Conservation (phyloP, 2,329 filamentous ascomycete genomes). For the Truncatella angustata region DNA sequence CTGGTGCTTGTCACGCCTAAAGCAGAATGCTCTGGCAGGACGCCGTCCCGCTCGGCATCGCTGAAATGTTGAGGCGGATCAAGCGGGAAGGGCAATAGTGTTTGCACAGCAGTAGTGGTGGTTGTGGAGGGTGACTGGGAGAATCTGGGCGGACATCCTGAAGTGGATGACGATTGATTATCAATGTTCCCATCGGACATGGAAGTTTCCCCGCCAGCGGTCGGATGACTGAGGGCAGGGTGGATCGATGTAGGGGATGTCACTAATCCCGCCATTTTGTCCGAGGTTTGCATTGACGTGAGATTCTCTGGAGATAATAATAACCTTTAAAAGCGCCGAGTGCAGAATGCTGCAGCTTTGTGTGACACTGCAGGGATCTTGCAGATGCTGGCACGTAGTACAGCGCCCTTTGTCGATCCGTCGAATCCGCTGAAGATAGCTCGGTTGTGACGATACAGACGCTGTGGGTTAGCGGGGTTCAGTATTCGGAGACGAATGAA, state of each 20-base stretch:
- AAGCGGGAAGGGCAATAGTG: conserved; percentile 7
- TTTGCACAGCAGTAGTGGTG: conserved; percentile 13
- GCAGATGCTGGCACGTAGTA: not conserved
- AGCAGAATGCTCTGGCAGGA: conserved; percentile 21
- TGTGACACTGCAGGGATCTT: conserved; percentile 1
- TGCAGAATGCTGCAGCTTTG: not conserved
- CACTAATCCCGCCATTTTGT: conserved; percentile 37
- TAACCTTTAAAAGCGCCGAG: conserved; percentile 1
- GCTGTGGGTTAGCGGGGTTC: not conserved
- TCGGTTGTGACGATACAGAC: not conserved
- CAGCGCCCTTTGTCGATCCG: not conserved
- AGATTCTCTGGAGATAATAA: conserved; percentile 10
- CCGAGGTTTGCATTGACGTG: conserved; percentile 16
- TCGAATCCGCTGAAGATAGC: not conserved
- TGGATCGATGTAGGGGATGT: conserved; percentile 49
- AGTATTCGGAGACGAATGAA: not conserved
- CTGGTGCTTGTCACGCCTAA: conserved; percentile 22
- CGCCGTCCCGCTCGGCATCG: conserved; percentile 22
- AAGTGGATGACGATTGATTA: conserved; percentile 13
- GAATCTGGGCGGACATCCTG: conserved; percentile 11
- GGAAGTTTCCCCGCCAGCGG: conserved; percentile 4
- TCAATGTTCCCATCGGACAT: conserved; percentile 10
- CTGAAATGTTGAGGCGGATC: conserved; percentile 13
- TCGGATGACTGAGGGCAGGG: conserved; percentile 37
- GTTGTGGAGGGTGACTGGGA: conserved; percentile 14